Evolutionary conservation across 2,329 filamentous ascomycete species (phyloP).

Genomic region (Periconia sp.): DNA sequence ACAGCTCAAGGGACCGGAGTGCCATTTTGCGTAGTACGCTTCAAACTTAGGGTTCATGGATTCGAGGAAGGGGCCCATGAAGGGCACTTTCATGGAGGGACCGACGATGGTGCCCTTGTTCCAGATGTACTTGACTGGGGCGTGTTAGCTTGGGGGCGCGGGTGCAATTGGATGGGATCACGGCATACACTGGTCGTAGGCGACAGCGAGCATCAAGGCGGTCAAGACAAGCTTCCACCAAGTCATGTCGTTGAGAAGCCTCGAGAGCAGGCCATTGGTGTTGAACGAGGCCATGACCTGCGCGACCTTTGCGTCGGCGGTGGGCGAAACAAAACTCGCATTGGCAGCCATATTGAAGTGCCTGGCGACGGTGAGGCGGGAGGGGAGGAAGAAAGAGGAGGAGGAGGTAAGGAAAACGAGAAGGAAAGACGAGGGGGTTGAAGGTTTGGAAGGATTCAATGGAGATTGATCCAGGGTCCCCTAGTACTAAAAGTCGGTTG

Average conservation of each 20-base stretch:
- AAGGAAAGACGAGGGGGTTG: background rate
- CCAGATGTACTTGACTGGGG: conserved; percentile 54
- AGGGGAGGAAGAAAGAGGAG: background rate
- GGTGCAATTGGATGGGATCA: background rate
- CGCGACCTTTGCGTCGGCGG: conserved; percentile 40
- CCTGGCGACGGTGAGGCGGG: background rate
- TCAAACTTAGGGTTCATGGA: conserved; percentile 90
- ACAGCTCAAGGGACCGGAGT: conserved; percentile 87
- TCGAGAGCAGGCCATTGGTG: conserved; percentile 31
- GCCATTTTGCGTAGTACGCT: conserved; percentile 90
- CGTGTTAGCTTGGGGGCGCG: conserved; percentile 34
- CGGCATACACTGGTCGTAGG: conserved; percentile 86
- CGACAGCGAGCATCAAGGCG: conserved; percentile 69
- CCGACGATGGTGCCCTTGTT: conserved; percentile 51
- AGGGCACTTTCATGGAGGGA: conserved; percentile 51
- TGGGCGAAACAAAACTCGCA: conserved; percentile 43
- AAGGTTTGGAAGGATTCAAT: background rate
- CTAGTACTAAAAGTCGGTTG: no score
- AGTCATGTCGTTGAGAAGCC: conserved; percentile 34
- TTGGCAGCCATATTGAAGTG: conserved; percentile 35
- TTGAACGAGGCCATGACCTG: conserved; percentile 35
- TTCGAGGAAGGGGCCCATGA: conserved; percentile 88
- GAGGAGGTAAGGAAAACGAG: background rate
- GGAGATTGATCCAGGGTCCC: no score
- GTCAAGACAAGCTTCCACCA: conserved; percentile 53